Evolutionary conservation across 1,284 basidiomycete genomes (phyloP).

Genomic region (Neolentinus lepideus): DNA sequence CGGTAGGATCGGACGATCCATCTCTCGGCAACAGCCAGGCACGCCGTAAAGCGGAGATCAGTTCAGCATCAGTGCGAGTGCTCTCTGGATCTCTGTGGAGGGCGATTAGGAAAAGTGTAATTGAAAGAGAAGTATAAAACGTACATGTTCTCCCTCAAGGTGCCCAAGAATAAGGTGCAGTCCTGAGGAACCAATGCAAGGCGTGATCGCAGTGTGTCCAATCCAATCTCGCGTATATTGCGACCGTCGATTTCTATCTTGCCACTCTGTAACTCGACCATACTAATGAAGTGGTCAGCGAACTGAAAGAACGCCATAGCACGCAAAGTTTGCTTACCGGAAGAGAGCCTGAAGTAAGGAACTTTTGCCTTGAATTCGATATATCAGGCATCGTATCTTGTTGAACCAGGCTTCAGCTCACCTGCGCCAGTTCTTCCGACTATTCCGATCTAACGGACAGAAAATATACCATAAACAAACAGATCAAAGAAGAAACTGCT

Average conservation of each 20-base stretch:
- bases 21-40: conserved; percentile 53
- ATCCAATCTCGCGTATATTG: conserved; percentile 49
- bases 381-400: not conserved
- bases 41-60: conserved; percentile 46
- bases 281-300: conserved; percentile 29
- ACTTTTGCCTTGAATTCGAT: conserved; percentile 49
- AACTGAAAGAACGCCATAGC: not conserved
- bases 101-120: conserved; percentile 7
- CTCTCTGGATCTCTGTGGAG: conserved; percentile 47
- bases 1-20: conserved; percentile 38
- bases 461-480: not conserved
- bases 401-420: conserved; percentile 11
- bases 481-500: conserved; percentile 1
- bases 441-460: conserved; percentile 51
- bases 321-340: conserved; percentile 31
- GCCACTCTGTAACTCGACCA: conserved; percentile 59
- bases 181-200: conserved; percentile 74
- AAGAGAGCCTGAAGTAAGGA: conserved; percentile 72
- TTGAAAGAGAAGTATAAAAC: conserved; percentile 17
- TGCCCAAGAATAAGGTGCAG: conserved; percentile 55
- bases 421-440: conserved; percentile 71
- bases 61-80: conserved; percentile 44
- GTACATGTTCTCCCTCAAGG: conserved; percentile 62
- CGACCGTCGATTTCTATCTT: conserved; percentile 65
- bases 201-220: conserved; percentile 49